Conservation (phyloP, 768 basidiomycete species). For the Lactifluus subvellereus region DNA sequence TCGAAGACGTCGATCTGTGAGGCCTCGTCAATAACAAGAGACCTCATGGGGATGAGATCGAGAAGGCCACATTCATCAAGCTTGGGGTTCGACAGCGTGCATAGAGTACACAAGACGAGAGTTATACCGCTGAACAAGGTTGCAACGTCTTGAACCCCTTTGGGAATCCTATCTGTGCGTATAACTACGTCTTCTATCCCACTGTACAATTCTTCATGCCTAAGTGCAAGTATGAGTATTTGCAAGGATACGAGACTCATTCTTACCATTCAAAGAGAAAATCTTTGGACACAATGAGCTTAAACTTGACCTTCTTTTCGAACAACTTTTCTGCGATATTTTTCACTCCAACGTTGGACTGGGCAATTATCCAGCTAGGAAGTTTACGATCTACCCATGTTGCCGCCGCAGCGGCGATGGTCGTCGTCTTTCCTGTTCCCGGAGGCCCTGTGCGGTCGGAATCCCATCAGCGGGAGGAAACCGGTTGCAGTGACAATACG, state of each 20-base stretch:
- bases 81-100: slow-evolving; percentile 44
- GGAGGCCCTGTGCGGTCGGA: slow-evolving; percentile 12
- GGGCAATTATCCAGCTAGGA: slow-evolving; percentile 64
- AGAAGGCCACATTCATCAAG: slow-evolving; percentile 34
- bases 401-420: slow-evolving; percentile 8
- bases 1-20: slow-evolving; percentile 46
- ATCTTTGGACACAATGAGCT: slow-evolving; percentile 36
- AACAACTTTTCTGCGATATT: slow-evolving; percentile 74
- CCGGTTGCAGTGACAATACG: not conserved
- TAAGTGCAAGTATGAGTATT: slow-evolving; percentile 21
- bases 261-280: slow-evolving; percentile 30
- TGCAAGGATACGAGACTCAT: not conserved
- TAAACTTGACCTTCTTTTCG: slow-evolving; percentile 51
- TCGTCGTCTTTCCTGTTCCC: slow-evolving; percentile 21
- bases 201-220: slow-evolving; percentile 48
- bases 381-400: not conserved
- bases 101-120: slow-evolving; percentile 44
- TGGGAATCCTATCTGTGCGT: slow-evolving; percentile 37
- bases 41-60: slow-evolving; percentile 36
- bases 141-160: slow-evolving; percentile 25
- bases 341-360: slow-evolving; percentile 80
- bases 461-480: not conserved
- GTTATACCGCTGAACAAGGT: slow-evolving; percentile 29
- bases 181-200: slow-evolving; percentile 35
- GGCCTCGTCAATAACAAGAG: slow-evolving; percentile 50